phyloP scores from a whole-genome alignment of 1,139 yeast genomes.

The Debaryomyces fabryi region DNA sequence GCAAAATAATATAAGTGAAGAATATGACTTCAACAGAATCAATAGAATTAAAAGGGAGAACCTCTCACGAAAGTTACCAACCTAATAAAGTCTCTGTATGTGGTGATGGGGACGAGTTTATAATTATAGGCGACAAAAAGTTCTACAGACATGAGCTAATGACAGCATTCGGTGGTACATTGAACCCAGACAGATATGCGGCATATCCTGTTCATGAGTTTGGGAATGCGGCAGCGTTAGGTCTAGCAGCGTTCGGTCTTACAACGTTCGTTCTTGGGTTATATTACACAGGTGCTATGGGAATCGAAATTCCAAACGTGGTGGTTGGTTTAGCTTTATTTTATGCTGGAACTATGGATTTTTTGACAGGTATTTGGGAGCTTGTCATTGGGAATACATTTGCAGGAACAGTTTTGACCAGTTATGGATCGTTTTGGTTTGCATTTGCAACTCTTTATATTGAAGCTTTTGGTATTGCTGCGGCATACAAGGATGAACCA shows the following conservation, averaged over 20 bases:
- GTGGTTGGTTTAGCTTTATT: slow-evolving; percentile 55
- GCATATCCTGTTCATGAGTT: slow-evolving; percentile 26
- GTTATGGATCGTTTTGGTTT: slow-evolving; percentile 43
- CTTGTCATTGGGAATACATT: slow-evolving; percentile 36
- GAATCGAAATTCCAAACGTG: slow-evolving; percentile 49
- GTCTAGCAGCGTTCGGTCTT: slow-evolving; percentile 29
- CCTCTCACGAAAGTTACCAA: background rate
- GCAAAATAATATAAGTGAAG: slow-evolving; percentile 17
- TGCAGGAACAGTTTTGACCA: slow-evolving; percentile 39
- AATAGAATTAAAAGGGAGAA: background rate
- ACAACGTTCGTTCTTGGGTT: slow-evolving; percentile 37
- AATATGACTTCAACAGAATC: background rate
- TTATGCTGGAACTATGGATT: slow-evolving; percentile 45
- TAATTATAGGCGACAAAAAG: slow-evolving; percentile 35
- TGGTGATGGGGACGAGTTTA: slow-evolving; percentile 28
- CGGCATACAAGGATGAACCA: slow-evolving; percentile 28
- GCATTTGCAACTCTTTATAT: slow-evolving; percentile 39
- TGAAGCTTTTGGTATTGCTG: slow-evolving; percentile 34
- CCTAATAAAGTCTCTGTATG: slow-evolving; percentile 4
- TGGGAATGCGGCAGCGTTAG: slow-evolving; percentile 37
- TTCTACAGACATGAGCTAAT: slow-evolving; percentile 41
- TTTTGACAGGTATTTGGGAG: slow-evolving; percentile 51
- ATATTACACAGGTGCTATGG: slow-evolving; percentile 55
- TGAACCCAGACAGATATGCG: slow-evolving; percentile 29
- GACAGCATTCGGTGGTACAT: slow-evolving; percentile 38